Evolutionary conservation across 2,329 filamentous ascomycete species (phyloP).

Genomic region (Teratosphaeria gauchensis): DNA sequence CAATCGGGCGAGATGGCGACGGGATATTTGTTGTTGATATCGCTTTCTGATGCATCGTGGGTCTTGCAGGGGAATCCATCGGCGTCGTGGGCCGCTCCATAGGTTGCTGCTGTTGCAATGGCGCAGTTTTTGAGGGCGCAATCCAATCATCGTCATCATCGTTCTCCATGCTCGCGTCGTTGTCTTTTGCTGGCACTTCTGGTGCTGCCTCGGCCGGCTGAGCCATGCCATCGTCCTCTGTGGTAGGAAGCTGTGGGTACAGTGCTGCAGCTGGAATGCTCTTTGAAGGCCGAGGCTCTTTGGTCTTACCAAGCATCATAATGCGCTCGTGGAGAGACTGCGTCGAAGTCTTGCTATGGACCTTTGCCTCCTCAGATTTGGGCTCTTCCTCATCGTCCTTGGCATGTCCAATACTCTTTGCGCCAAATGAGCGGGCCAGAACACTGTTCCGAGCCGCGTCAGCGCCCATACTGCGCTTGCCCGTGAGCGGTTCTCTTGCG

Average conservation of each 20-base stretch:
- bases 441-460: constrained; percentile 63
- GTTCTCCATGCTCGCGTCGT: constrained; percentile 8
- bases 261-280: constrained; percentile 24
- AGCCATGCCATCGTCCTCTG: constrained; percentile 6
- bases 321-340: constrained; percentile 90
- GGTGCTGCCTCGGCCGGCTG: constrained; percentile 2
- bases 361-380: constrained; percentile 33
- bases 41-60: constrained; percentile 26
- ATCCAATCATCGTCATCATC: constrained; percentile 53
- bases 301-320: constrained; percentile 56
- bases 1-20: constrained; percentile 36
- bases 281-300: constrained; percentile 35
- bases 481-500: constrained; percentile 74
- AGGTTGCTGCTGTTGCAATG: constrained; percentile 1
- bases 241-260: constrained; percentile 32
- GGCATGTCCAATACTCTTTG: constrained; percentile 16
- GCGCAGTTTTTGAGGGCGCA: constrained; percentile 33
- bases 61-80: constrained; percentile 35
- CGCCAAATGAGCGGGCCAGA: constrained; percentile 7
- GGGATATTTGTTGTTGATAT: constrained; percentile 27
- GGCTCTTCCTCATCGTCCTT: constrained; percentile 45
- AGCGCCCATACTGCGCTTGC: constrained; percentile 71
- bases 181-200: neutral
- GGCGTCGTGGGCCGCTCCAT: constrained; percentile 2
- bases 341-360: constrained; percentile 82